These are phyloP conservation scores for Diaporthe ampelina DNA, from an alignment of 2,329 filamentous ascomycete genomes.

Conservation along the genomic window DNA sequence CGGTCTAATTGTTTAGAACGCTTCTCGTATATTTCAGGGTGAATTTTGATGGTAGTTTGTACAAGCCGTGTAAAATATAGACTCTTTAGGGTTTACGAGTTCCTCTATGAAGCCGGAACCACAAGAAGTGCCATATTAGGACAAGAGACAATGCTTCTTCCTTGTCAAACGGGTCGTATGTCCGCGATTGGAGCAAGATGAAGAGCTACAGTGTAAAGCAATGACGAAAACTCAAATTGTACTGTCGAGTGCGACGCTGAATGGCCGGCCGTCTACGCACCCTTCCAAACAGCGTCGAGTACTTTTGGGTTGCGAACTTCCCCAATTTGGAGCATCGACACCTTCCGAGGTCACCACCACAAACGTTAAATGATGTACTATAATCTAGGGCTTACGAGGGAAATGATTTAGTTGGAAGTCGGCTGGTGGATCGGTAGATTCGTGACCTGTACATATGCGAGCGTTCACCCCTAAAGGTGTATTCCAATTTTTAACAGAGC, in stretches of 20 bases:
- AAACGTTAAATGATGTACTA: neutral
- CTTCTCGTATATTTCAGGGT: too few species aligned
- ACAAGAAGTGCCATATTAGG: too few species aligned
- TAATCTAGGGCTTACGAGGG: constrained; percentile 6
- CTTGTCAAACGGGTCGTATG: too few species aligned
- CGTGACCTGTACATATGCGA: neutral
- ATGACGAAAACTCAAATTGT: neutral
- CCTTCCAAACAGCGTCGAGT: neutral
- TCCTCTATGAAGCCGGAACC: too few species aligned
- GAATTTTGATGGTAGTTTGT: too few species aligned
- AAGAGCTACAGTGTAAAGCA: neutral
- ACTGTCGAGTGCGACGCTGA: neutral
- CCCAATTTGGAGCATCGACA: constrained; percentile 6
- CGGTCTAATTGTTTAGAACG: neutral
- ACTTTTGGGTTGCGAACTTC: constrained; percentile 12
- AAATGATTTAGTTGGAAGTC: neutral
- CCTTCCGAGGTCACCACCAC: neutral
- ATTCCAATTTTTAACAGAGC: neutral
- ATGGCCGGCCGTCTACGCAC: neutral
- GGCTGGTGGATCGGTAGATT: neutral
- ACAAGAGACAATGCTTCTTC: too few species aligned
- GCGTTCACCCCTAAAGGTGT: neutral
- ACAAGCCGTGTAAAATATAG: too few species aligned
- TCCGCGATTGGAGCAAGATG: neutral
- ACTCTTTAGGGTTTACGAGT: too few species aligned